Base-by-base conservation (phyloP, 768 basidiomycete genomes). In the Gyrodon lividus region DNA sequence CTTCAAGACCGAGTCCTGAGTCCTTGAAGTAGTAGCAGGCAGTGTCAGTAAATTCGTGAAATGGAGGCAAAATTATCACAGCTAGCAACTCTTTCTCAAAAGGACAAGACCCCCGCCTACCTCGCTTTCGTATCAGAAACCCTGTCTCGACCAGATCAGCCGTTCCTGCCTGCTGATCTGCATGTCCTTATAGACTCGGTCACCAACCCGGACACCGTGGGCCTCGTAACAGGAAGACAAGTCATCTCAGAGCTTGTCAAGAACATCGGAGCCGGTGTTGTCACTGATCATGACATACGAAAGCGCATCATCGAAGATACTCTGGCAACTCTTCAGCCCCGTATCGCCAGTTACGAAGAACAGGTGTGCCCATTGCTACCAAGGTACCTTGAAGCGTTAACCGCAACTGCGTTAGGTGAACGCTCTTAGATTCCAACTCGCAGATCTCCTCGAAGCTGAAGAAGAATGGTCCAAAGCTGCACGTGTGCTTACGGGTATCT, bases 381-480 rank as follows among this genome's bases (percentile, higher is more conserved):
- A 35, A 52, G 14, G 43, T 42, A 31, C 45, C 48, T 43, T 51
- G 50, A 30, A 33, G 53, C 34, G 46, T 38, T 53, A 24, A 65
- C 42, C 13, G 33, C 43, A 37, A 31, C 41, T 9, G 26, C 5
- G 30, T 5, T 62, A 98, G 96, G 86, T 88, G 17, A 92, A 91
- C 59, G 77, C 81, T 13, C 70, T 98, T 56, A 76, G 92, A 50
- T 91, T 91, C 61, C 85, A 95, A 63, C 83, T 97, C n/a, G 92
- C 96, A 2, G 87, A 96, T 70, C 75, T 97, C 7, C 76, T 95
- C 12, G 93, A 97, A 64, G 66, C 75, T 3, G 91, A 95, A 47
- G 95, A 99, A 67, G 92, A 93, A 65, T 98, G 93, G 89, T 87
- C 86, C 54, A 89, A 86, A 44, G 93, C 97, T 13, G 97, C 97